phyloP scores from a whole-genome alignment of 306 rosid genomes.

The Hylodesmum podocarpum region DNA sequence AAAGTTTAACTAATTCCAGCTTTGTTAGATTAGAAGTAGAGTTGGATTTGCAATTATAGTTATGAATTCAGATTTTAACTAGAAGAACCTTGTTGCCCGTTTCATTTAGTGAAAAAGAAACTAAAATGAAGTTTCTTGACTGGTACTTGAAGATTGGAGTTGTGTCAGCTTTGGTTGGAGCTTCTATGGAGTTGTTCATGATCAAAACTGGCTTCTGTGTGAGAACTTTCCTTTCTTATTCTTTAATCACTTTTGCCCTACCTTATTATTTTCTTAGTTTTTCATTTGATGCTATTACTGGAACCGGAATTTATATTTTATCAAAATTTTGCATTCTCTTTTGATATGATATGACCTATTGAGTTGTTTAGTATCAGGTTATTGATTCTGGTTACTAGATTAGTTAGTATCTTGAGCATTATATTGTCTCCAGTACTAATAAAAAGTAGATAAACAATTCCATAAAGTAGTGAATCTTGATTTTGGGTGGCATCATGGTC shows the following conservation, averaged over 20 bases:
- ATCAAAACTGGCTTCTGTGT: slow-evolving; percentile 90
- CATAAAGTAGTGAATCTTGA: background rate
- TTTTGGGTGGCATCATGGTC: background rate
- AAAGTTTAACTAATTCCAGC: background rate
- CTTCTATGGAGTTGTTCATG: slow-evolving; percentile 93
- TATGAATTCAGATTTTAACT: background rate
- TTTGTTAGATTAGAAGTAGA: background rate
- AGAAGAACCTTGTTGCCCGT: background rate
- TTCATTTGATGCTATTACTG: slow-evolving; percentile 14
- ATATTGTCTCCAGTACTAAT: background rate
- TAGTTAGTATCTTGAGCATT: slow-evolving; percentile 7
- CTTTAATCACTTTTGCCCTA: background rate
- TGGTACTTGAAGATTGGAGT: slow-evolving; percentile 89
- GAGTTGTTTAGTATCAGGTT: background rate
- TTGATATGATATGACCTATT: background rate
- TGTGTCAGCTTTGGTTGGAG: slow-evolving; percentile 78
- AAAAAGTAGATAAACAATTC: background rate
- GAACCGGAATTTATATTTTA: background rate
- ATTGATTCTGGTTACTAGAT: slow-evolving; percentile 1
- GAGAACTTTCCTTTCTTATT: slow-evolving; percentile 57
- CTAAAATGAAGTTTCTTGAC: slow-evolving; percentile 76
- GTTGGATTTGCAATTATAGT: slow-evolving; percentile 3
- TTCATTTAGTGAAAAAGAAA: slow-evolving; percentile 51
- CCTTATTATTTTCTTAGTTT: slow-evolving; percentile 9
- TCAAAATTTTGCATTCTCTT: background rate